Conservation (phyloP, 306 rosid genomes). For the Rubus parviflorus region DNA sequence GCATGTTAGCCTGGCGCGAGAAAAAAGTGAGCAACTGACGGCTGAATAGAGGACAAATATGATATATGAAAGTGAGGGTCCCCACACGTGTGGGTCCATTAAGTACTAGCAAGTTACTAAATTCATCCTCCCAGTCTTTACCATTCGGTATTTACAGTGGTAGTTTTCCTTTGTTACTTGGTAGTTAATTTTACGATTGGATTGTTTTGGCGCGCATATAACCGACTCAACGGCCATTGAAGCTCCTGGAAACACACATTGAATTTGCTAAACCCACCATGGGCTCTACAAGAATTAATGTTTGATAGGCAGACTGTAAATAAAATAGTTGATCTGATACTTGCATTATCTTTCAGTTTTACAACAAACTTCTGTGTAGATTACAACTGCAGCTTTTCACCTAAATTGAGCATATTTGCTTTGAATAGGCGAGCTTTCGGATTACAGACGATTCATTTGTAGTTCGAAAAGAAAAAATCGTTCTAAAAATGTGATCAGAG, state of each 20-base stretch:
- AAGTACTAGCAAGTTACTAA: background rate
- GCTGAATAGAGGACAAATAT: background rate
- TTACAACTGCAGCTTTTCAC: background rate
- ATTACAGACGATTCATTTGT: background rate
- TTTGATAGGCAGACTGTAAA: background rate
- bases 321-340: background rate
- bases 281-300: too few species aligned
- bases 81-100: background rate
- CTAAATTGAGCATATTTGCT: background rate
- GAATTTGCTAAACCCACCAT: too few species aligned
- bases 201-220: background rate
- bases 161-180: background rate
- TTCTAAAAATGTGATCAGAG: constrained; percentile 23
- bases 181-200: background rate
- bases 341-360: background rate
- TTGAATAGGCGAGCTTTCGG: background rate
- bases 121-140: background rate
- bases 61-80: background rate
- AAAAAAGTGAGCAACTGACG: background rate
- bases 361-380: background rate
- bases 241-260: background rate
- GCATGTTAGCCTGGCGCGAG: background rate
- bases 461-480: background rate
- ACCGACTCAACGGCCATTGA: background rate
- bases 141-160: background rate